Percentiles rank a stretch among this genome's conserved stretches.
phyloP scores from a whole-genome alignment of 306 rosid species.

The Canavalia ensiformis region DNA sequence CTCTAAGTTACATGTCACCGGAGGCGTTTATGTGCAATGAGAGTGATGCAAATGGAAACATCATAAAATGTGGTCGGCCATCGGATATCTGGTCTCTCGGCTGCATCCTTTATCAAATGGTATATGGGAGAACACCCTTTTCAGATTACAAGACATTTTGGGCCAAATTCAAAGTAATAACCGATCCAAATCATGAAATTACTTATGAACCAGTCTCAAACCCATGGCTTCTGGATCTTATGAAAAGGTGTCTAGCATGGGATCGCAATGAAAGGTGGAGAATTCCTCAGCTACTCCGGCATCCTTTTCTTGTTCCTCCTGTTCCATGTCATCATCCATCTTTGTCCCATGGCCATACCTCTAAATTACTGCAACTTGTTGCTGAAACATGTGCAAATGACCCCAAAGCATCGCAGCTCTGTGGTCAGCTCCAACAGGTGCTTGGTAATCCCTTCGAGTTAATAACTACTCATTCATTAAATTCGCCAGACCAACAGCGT shows the following conservation, averaged over 20 bases:
- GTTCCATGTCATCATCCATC: slow-evolving; percentile 52
- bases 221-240: slow-evolving; percentile 94
- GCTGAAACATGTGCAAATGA: slow-evolving; percentile 61
- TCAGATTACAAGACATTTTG: slow-evolving; percentile 92
- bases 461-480: slow-evolving; percentile 50
- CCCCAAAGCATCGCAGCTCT: slow-evolving; percentile 63
- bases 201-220: slow-evolving; percentile 70
- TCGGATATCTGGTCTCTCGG: slow-evolving; percentile 98
- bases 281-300: slow-evolving; percentile 90
- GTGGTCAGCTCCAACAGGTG: slow-evolving; percentile 70
- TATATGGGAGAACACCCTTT: slow-evolving; percentile 92
- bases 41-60: slow-evolving; percentile 84
- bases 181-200: slow-evolving; percentile 86
- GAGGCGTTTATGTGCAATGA: slow-evolving; percentile 98
- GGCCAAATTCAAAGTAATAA: slow-evolving; percentile 94
- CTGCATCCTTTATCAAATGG: slow-evolving; percentile 98
- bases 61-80: slow-evolving; percentile 91
- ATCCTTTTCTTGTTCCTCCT: slow-evolving; percentile 91
- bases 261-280: slow-evolving; percentile 94
- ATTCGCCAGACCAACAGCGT: slow-evolving; percentile 61
- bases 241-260: slow-evolving; percentile 96
- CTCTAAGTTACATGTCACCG: slow-evolving; percentile 97
- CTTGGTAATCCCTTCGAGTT: slow-evolving; percentile 58
- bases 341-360: slow-evolving; percentile 56
- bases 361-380: slow-evolving; percentile 68